Conservation (phyloP, 768 basidiomycete species). For the Lactifluus piperatus region DNA sequence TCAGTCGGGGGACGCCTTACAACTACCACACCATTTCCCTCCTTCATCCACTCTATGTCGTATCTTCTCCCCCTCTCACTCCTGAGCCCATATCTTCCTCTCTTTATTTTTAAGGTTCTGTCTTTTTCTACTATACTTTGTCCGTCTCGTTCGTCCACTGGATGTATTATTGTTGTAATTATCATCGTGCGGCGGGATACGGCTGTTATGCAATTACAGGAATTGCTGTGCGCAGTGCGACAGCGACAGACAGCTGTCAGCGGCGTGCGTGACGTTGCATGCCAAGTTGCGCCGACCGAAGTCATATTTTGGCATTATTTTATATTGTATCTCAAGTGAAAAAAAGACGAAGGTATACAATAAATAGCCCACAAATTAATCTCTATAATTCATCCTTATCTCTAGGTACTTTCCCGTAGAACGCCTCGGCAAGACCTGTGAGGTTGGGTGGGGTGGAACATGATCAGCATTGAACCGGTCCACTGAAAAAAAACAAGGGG, state of each 20-base stretch:
- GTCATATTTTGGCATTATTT: too few relatives aligned
- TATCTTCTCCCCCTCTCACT: neutral
- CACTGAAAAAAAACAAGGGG: neutral
- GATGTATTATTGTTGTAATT: conserved; percentile 23
- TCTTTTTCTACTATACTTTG: neutral
- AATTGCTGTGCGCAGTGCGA: conserved; percentile 11
- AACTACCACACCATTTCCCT: neutral
- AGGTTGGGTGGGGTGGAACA: neutral
- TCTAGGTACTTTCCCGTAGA: conserved; percentile 19
- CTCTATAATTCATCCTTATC: conserved; percentile 20
- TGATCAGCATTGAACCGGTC: neutral
- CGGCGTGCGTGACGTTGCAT: too few relatives aligned
- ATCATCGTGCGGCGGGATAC: conserved; percentile 14
- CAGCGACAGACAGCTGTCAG: neutral
- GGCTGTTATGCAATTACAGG: conserved; percentile 13
- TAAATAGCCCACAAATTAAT: conserved; percentile 12
- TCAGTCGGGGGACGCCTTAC: neutral
- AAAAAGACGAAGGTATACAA: conserved; percentile 4
- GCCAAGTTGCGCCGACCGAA: too few relatives aligned
- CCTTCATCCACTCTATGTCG: conserved; percentile 5
- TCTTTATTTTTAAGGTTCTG: conserved; percentile 13
- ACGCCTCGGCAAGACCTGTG: conserved; percentile 19
- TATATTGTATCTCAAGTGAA: neutral
- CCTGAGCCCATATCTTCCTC: neutral
- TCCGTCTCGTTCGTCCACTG: conserved; percentile 17